Evolutionary conservation across 2,329 filamentous ascomycete genomes (phyloP), one percentile per base, ranked within the genome.

Genomic region (Cladosporium phlei): DNA sequence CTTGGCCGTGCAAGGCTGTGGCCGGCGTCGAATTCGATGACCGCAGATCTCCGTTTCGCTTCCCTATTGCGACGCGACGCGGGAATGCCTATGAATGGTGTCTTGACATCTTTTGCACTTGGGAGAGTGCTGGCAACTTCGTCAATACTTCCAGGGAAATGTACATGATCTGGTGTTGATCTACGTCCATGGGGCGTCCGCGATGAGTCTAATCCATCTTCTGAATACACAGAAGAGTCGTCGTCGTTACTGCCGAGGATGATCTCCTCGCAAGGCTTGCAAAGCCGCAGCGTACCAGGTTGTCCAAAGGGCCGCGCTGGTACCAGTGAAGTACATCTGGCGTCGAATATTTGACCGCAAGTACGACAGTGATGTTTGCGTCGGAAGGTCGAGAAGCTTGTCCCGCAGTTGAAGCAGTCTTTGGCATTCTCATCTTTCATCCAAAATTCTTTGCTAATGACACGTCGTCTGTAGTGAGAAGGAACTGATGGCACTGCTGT

Each of bases 391-490:
- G 88, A 89, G 61, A 98, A 98, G 2, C 86, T 79, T 49, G 88
- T 85, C 34, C 88, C 88, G 59, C 93, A 98, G 34, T 88, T 80
- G 63, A 96, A 98, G 61, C 93, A 98, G 59, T 96, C 91, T 63
- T 95, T 97, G 50, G 91, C 94, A 52, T 94, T 96, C 61, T 97
- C 93, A 63, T 98, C 93, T 50, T 89, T 87, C 93, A 98, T 98
- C 93, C 91, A 97, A 58, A 95, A 97, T 57, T 97, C 90, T 60
- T 90, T 93, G 64, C 87, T 95, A 35, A 97, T 71, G 6, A 98
- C 83, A 60, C 91, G 89, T 59, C 88, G 86, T 52, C 85, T 82
- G 74, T 95, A 85, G 56, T 86, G 83, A 39, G 71, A 69, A 45
- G 77, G 62, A 52, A 67, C 67, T 37, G 22, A 43, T n/a, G 32